phyloP scores from a whole-genome alignment of 2,329 filamentous ascomycete species.

The Cyphellophora europaea region DNA sequence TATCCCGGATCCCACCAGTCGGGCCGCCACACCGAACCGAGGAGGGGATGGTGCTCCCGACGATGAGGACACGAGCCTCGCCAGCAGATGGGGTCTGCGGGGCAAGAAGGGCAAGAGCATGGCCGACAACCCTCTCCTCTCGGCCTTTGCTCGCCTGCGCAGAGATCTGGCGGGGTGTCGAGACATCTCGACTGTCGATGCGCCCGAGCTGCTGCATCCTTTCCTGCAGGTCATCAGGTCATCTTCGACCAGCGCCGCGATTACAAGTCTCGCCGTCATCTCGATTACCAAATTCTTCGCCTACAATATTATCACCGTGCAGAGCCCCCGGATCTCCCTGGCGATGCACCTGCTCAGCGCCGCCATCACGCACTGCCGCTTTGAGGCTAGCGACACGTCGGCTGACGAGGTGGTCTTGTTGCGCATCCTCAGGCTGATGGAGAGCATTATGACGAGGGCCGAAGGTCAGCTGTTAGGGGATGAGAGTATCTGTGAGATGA shows the following conservation, averaged over 20 bases:
- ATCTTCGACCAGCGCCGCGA: constrained; percentile 89
- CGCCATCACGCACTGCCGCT: constrained; percentile 93
- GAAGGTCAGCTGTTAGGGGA: constrained; percentile 91
- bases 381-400: constrained; percentile 89
- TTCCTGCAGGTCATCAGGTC: constrained; percentile 96
- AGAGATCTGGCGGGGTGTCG: constrained; percentile 79
- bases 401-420: constrained; percentile 93
- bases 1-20: constrained; percentile 7
- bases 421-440: constrained; percentile 94
- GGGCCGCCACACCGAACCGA: constrained; percentile 4
- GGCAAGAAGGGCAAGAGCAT: constrained; percentile 96
- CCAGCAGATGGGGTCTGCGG: constrained; percentile 83
- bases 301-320: constrained; percentile 78
- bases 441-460: constrained; percentile 91
- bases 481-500: constrained; percentile 98
- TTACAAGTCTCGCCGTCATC: constrained; percentile 87
- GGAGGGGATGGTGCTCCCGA: constrained; percentile 10
- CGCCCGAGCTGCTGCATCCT: constrained; percentile 77
- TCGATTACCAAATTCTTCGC: constrained; percentile 94
- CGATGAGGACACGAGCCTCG: constrained; percentile 42
- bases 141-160: constrained; percentile 81
- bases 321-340: constrained; percentile 77
- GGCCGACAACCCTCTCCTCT: constrained; percentile 94
- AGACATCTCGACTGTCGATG: constrained; percentile 86
- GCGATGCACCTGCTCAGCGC: constrained; percentile 93